A percentile compares a stretch with the other conserved stretches of the same genome.
phyloP scores from a whole-genome alignment of 768 basidiomycete genomes.

The Boletus vinaceobasis region DNA sequence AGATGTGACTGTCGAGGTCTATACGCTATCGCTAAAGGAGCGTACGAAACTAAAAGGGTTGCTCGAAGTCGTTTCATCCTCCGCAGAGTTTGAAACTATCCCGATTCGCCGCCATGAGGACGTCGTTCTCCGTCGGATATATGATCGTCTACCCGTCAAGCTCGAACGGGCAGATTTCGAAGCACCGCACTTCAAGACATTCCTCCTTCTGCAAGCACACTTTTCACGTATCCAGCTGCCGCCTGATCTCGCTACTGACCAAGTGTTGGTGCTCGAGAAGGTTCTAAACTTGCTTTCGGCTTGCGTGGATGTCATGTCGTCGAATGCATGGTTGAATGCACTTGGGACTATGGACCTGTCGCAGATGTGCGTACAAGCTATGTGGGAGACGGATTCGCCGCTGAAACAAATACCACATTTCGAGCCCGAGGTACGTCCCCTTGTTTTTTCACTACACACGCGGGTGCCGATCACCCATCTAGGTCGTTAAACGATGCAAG shows the following conservation, averaged over 20 bases:
- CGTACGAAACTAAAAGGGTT: constrained; percentile 96
- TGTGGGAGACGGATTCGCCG: constrained; percentile 97
- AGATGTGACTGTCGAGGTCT: constrained; percentile 97
- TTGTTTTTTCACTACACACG: background rate
- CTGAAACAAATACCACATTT: constrained; percentile 97
- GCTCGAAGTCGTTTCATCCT: constrained; percentile 94
- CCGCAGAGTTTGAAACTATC: constrained; percentile 92
- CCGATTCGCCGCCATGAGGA: constrained; percentile 97
- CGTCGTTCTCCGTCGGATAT: constrained; percentile 76
- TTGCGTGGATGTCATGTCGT: constrained; percentile 97
- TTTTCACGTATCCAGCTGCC: constrained; percentile 92
- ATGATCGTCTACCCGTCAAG: constrained; percentile 97
- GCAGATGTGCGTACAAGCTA: constrained; percentile 97
- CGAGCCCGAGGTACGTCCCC: constrained; percentile 65
- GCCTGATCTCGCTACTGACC: constrained; percentile 91
- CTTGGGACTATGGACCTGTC: constrained; percentile 96
- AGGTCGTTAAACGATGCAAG: constrained; percentile 85
- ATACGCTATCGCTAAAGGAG: constrained; percentile 92
- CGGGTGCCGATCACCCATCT: constrained; percentile 1
- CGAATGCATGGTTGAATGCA: constrained; percentile 92
- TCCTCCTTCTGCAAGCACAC: constrained; percentile 94
- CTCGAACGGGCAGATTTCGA: constrained; percentile 81
- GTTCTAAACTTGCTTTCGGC: constrained; percentile 89
- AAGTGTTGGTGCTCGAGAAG: constrained; percentile 82
- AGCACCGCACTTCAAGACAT: constrained; percentile 96